phyloP scores from a whole-genome alignment of 2,329 filamentous ascomycete species.

The Elsinoe arachidis region DNA sequence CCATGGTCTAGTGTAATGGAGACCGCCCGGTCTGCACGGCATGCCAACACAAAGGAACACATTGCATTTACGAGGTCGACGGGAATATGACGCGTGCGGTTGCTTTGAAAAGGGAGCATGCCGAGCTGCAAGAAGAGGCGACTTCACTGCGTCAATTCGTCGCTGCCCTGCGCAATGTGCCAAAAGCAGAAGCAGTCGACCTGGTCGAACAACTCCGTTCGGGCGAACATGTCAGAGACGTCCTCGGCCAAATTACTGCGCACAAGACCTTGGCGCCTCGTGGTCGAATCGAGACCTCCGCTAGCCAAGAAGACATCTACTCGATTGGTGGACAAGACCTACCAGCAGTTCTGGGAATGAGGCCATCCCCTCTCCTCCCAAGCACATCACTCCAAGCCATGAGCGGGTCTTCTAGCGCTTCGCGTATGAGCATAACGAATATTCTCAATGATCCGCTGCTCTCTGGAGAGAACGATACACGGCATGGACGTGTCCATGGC shows the following conservation, averaged over 20 bases:
- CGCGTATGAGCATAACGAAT: neutral
- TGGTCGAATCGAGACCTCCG: neutral
- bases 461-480: too few species aligned
- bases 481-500: too few species aligned
- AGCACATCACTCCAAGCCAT: neutral
- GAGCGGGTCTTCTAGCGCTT: too few species aligned
- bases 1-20: constrained; percentile 12
- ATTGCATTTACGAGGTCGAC: neutral
- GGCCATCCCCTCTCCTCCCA: neutral
- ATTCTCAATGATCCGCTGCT: neutral
- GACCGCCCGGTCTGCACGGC: neutral
- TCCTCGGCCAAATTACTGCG: too few species aligned
- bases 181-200: neutral
- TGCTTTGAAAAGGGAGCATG: neutral
- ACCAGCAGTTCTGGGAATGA: neutral
- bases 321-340: neutral
- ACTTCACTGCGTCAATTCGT: neutral
- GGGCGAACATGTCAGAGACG: neutral
- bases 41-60: neutral
- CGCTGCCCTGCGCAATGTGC: neutral
- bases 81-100: neutral
- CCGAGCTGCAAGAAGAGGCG: neutral
- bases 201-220: neutral
- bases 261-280: neutral
- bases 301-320: neutral